Base-by-base conservation (phyloP, 2,329 filamentous ascomycete species). In the Cercospora beticola region DNA sequence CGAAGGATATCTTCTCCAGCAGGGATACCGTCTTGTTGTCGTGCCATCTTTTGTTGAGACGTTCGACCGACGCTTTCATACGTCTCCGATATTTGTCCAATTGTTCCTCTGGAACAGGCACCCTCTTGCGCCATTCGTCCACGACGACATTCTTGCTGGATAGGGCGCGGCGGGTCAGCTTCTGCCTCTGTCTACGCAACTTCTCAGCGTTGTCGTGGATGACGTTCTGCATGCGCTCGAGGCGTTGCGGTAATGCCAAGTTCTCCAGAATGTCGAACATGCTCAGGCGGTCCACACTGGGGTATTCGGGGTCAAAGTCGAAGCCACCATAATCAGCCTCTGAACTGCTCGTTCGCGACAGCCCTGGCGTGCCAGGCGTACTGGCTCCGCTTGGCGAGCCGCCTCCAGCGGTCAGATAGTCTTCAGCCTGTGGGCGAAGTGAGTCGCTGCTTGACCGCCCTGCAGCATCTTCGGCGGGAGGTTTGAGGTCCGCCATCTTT, bases 201-300 rank as follows among this genome's bases (percentile, higher is more conserved):
- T 92, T 95, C 74, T 95, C 89, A 3, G 89, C 94, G 81, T 97
- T 94, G 5, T 89, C 87, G 30, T 90, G 90, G 68, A 98, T 85
- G 43, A 92, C 91, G 75, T 88, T 90, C 77, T 97, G 94, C 72
- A 97, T 86, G 82, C 92, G 95, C 81, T 98, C 95, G 21, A 99
- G 86, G 74, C 94, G 92, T 76, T 97, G 92, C 0, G 93, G 91
- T 33, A 99, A 84, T 5, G 94, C 92, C 71, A 99, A 81, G 78
- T 97, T 98, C 81, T 97, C 94, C 73, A 99, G 87, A 60, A 99
- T 86, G 78, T 99, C 95, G 75, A 99, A 93, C 67, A 98, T 88
- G 46, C 92, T 94, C 64, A 99, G 84, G 62, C 93, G 91, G 79
- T 99, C 95, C 26, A 97, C 84, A 0, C 94, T 94, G 9, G 94